A percentile compares a stretch with the other conserved stretches of the same genome.
Evolutionary conservation across 1,139 yeast species (phyloP).

Genomic region (Diutina siamensis): DNA sequence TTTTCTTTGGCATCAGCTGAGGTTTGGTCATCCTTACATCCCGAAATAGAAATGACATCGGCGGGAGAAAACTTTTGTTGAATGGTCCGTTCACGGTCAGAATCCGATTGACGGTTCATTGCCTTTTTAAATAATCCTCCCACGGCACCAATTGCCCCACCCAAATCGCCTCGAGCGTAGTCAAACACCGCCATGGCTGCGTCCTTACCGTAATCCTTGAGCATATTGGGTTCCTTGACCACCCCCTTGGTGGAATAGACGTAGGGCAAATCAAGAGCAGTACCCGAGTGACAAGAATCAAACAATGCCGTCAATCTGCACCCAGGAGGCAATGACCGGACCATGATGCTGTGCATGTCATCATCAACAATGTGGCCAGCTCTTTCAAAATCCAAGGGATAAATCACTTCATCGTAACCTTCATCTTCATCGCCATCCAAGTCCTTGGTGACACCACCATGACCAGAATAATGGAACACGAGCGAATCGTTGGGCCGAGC

Average conservation of each 20-base stretch:
- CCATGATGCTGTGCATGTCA: conserved; percentile 73
- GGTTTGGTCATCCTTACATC: conserved; percentile 80
- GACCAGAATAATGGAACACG: conserved; percentile 88
- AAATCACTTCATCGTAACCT: conserved; percentile 82
- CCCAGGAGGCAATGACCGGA: conserved; percentile 66
- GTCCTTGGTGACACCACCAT: conserved; percentile 80
- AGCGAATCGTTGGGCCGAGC: conserved; percentile 81
- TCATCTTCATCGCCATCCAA: conserved; percentile 84
- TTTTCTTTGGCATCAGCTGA: conserved; percentile 74
- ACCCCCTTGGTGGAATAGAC: conserved; percentile 86
- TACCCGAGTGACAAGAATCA: conserved; percentile 92
- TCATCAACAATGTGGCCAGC: conserved; percentile 77
- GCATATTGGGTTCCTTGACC: conserved; percentile 77
- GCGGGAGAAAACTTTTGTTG: conserved; percentile 72
- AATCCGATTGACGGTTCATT: conserved; percentile 16
- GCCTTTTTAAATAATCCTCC: conserved; percentile 39
- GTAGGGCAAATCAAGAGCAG: conserved; percentile 81
- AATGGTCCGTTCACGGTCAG: conserved; percentile 19
- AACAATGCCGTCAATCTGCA: conserved; percentile 80
- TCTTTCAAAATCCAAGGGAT: conserved; percentile 76
- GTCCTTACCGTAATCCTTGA: conserved; percentile 76
- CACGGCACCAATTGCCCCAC: conserved; percentile 35
- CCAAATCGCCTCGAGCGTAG: conserved; percentile 60
- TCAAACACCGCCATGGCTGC: conserved; percentile 61
- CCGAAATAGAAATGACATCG: conserved; percentile 76